Conservation (phyloP, 2,329 filamentous ascomycete species). For the Fusarium sp. region DNA sequence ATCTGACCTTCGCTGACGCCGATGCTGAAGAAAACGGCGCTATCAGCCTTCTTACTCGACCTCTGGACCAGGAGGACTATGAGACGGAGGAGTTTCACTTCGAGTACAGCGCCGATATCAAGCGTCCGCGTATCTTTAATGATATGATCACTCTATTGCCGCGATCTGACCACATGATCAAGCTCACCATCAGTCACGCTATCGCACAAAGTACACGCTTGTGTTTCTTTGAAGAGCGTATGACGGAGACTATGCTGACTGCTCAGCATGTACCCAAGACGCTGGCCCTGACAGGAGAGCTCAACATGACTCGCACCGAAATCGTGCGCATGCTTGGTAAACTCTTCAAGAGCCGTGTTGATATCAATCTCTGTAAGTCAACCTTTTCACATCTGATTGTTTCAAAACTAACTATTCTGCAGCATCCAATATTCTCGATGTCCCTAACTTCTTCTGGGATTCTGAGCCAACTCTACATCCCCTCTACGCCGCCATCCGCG, state of each 20-base stretch:
- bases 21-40: constrained; percentile 71
- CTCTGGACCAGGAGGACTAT: constrained; percentile 88
- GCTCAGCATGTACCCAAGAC: constrained; percentile 92
- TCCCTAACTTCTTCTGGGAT: constrained; percentile 99
- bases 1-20: constrained; percentile 87
- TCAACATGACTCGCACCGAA: constrained; percentile 91
- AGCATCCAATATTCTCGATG: constrained; percentile 96
- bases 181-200: constrained; percentile 95
- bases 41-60: constrained; percentile 77
- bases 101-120: constrained; percentile 89
- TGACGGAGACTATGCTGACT: constrained; percentile 93
- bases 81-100: constrained; percentile 99
- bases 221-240: constrained; percentile 94
- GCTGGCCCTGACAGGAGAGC: constrained; percentile 86
- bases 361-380: constrained; percentile 93
- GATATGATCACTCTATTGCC: constrained; percentile 98
- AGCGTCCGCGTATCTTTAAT: constrained; percentile 93
- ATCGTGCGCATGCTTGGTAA: constrained; percentile 92
- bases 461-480: constrained; percentile 94
- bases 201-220: constrained; percentile 98
- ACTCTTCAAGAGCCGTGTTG: constrained; percentile 92
- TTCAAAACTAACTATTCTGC: constrained; percentile 24
- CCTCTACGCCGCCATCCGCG: constrained; percentile 91
- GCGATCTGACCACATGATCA: constrained; percentile 96
- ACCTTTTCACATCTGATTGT: accelerated